phyloP scores from a whole-genome alignment of 441 rosid genomes.

The Syzygium malaccense region DNA sequence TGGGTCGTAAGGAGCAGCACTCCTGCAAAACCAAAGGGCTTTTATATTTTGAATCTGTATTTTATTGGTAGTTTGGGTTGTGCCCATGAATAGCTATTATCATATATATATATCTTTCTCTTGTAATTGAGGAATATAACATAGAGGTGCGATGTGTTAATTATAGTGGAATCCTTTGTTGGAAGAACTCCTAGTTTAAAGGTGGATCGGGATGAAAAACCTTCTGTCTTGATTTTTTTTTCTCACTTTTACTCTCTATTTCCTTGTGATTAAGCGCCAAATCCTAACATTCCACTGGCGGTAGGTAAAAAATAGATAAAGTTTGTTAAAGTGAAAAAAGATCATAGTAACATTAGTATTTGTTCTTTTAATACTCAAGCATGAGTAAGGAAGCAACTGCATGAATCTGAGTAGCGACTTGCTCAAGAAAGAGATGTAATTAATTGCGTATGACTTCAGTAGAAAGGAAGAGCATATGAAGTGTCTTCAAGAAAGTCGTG shows the following conservation, averaged over 20 bases:
- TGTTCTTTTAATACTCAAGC: not conserved
- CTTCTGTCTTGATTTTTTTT: not conserved
- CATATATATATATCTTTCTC: not conserved
- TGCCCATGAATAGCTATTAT: no score
- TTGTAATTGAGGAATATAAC: rapidly evolving
- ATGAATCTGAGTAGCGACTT: not conserved
- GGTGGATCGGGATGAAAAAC: rapidly evolving
- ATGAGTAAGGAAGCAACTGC: not conserved
- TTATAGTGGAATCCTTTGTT: not conserved
- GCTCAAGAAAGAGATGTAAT: not conserved
- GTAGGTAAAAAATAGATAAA: not conserved
- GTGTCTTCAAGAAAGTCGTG: not conserved
- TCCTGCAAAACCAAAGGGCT: no score
- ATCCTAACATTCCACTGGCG: not conserved
- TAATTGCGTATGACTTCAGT: not conserved
- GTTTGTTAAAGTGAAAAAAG: not conserved
- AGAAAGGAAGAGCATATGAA: not conserved
- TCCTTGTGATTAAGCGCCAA: rapidly evolving
- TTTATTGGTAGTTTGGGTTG: no score
- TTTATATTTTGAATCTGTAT: no score
- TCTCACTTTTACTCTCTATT: not conserved
- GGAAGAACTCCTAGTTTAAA: rapidly evolving
- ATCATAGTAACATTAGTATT: not conserved
- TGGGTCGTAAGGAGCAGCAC: no score
- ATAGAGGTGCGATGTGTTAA: rapidly evolving